A percentile compares a stretch with the other conserved stretches of the same genome.
Evolutionary conservation across 2,329 filamentous ascomycete species (phyloP).

Genomic region (Tetracladium maxilliforme): DNA sequence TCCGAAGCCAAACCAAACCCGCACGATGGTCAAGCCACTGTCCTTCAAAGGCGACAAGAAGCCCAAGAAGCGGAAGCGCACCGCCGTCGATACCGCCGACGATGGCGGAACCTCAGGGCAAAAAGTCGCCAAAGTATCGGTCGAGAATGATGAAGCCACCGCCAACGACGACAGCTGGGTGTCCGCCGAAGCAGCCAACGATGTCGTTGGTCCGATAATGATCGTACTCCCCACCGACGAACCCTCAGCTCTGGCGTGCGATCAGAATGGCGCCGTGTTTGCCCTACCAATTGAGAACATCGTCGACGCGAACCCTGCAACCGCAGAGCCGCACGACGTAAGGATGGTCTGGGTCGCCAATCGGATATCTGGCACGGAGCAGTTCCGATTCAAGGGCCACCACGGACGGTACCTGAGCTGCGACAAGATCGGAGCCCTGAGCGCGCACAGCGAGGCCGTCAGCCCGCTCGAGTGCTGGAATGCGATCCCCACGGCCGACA

Average conservation of each 20-base stretch:
- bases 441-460: conserved; percentile 67
- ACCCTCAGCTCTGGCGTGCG: conserved; percentile 66
- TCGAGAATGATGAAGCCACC: conserved; percentile 7
- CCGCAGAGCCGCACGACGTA: conserved; percentile 88
- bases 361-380: conserved; percentile 66
- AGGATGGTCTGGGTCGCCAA: conserved; percentile 92
- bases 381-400: conserved; percentile 75
- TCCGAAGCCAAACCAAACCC: conserved; percentile 3
- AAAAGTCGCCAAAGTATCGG: conserved; percentile 7
- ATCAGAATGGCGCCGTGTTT: conserved; percentile 78
- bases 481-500: conserved; percentile 46
- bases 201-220: conserved; percentile 71
- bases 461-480: conserved; percentile 72
- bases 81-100: conserved; percentile 29
- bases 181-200: conserved; percentile 57
- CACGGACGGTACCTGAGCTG: conserved; percentile 82
- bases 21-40: conserved; percentile 72
- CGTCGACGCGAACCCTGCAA: conserved; percentile 66
- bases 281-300: conserved; percentile 73
- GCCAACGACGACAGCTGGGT: conserved; percentile 79
- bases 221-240: conserved; percentile 66
- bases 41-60: conserved; percentile 97
- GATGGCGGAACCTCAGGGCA: conserved; percentile 10
- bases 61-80: conserved; percentile 77
- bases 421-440: conserved; percentile 68